Percentiles rank a stretch among this genome's conserved stretches.
phyloP scores from a whole-genome alignment of 1,284 basidiomycete genomes.

The Boletus sp. region DNA sequence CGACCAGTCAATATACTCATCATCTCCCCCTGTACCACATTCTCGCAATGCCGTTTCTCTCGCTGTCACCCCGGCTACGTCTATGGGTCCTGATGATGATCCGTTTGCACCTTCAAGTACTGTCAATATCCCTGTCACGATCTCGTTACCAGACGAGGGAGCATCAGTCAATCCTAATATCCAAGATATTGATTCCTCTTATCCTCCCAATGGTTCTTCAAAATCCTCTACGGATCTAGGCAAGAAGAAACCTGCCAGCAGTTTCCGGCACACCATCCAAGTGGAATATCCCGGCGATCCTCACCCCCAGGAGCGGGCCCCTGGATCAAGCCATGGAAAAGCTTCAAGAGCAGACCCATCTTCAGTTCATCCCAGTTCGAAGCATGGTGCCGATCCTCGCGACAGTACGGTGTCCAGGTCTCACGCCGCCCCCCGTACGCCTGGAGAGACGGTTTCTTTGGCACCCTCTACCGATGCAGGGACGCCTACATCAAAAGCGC shows the following conservation, averaged over 20 bases:
- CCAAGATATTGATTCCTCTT: constrained; percentile 21
- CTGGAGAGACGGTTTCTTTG: constrained; percentile 20
- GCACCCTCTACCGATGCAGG: constrained; percentile 4
- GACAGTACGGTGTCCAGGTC: constrained; percentile 20
- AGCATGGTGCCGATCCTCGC: constrained; percentile 14
- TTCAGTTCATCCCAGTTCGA: constrained; percentile 14
- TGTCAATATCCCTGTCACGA: constrained; percentile 34
- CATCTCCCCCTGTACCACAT: constrained; percentile 31
- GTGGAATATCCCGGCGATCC: constrained; percentile 72
- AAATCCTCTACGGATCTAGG: constrained; percentile 31
- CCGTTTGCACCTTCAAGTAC: constrained; percentile 43
- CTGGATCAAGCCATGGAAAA: constrained; percentile 23
- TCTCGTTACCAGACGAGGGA: constrained; percentile 31
- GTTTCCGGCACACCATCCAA: constrained; percentile 83
- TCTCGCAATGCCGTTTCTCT: constrained; percentile 43
- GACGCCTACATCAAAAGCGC: constrained; percentile 16
- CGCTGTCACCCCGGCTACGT: constrained; percentile 41
- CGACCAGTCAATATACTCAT: constrained; percentile 42
- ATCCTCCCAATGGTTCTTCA: constrained; percentile 20
- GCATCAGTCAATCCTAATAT: constrained; percentile 28
- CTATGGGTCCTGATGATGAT: constrained; percentile 45
- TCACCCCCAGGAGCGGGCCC: constrained; percentile 20
- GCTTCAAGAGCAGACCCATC: constrained; percentile 16
- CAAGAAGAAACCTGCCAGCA: constrained; percentile 37
- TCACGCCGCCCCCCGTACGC: constrained; percentile 4